phyloP scores from a whole-genome alignment of 371 early-diverging fungal species.

The Spraguea lophii region DNA sequence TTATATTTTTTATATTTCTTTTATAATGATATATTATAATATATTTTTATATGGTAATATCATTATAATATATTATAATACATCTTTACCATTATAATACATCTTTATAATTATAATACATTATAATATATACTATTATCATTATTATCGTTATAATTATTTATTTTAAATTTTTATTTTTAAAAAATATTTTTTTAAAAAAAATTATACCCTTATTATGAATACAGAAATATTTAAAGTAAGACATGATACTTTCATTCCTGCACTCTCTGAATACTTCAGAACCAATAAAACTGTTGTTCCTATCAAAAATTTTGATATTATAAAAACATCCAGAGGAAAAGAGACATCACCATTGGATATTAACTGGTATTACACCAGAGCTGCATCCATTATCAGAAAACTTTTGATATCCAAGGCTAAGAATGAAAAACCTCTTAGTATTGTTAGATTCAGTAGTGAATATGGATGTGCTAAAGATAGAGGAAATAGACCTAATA shows the following conservation, averaged over 20 bases:
- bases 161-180: no score
- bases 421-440: constrained; percentile 8
- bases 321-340: constrained; percentile 43
- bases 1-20: no score
- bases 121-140: no score
- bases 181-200: neutral
- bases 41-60: no score
- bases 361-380: constrained; percentile 39
- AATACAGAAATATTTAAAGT: constrained; percentile 33
- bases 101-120: no score
- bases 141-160: no score
- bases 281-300: constrained; percentile 29
- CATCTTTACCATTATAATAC: no score
- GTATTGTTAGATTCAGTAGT: constrained; percentile 6
- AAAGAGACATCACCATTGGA: constrained; percentile 37
- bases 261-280: constrained; percentile 22
- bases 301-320: constrained; percentile 27
- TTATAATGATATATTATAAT: no score
- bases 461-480: constrained; percentile 21
- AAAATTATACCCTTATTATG: constrained; percentile 9
- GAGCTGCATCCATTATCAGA: constrained; percentile 42
- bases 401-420: constrained; percentile 23
- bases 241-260: constrained; percentile 29
- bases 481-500: constrained; percentile 30
- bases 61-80: no score